Evolutionary conservation across 306 rosid genomes (phyloP), one percentile per base, ranked within the genome.

Genomic region (Prunus kanzakura): DNA sequence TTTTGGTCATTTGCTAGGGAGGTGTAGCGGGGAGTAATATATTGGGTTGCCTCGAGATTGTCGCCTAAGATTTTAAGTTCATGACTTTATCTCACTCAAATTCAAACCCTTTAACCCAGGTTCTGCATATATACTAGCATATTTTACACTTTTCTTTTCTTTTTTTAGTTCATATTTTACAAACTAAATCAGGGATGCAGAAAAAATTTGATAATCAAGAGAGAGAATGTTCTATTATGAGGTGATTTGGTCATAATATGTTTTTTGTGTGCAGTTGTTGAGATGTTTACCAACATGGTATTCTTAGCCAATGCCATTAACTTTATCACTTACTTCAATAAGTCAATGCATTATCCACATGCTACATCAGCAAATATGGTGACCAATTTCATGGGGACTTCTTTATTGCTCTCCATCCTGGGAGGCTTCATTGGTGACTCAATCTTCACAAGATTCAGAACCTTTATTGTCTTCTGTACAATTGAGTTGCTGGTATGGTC

Each of bases 351-450:
- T 78, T 83, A 83, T 46, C 64, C 83, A 2, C 67, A 77, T 9
- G 72, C 85, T 25, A 27, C 67, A 74, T 69, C 89, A 67, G 76
- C 87, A 67, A 86, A 72, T 65, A 80, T 75, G 85, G 83, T 86
- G n/a, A 81, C 86, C 46, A 83, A 83, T 67, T 86, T 81, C 63
- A 55, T 83, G 67, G 87, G 87, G 57, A 75, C 80, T 14, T 57
- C 87, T 23, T 78, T 25, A 55, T 4, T 83, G 69, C 82, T 86
- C 54, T 72, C 80, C 54, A 78, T 86, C 13, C 15, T 81, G 50
- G 84, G 87, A 15, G 89, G 87, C 15, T 83, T 83, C 22, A 20
- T 86, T n/a, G 41, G 76, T 61, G 89, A 83, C 72, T 56, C 87
- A 32, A 71, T 75, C 78, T 29, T 83, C 76, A 83, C 85, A 52